Conservation (phyloP, 1,284 basidiomycete genomes). For the Sanghuangporus sanghuang region DNA sequence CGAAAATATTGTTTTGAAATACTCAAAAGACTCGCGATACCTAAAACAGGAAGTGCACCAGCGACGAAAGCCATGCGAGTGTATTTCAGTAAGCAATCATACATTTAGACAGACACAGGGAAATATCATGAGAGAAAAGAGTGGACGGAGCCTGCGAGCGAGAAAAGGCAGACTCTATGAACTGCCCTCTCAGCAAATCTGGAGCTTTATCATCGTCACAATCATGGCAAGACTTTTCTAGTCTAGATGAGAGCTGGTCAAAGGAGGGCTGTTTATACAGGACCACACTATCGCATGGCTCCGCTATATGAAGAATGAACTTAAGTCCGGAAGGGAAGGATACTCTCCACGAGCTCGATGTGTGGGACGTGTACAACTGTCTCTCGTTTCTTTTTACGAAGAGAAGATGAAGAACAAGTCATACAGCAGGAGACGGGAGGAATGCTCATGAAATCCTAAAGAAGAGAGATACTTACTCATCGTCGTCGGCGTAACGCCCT, state of each 20-base stretch:
- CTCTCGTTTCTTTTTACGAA: neutral
- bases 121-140: neutral
- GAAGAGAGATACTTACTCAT: constrained; percentile 53
- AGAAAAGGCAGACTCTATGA: too few species aligned
- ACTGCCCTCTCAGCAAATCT: too few species aligned
- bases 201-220: too few species aligned
- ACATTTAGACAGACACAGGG: neutral
- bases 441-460: neutral
- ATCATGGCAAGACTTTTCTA: too few species aligned
- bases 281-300: too few species aligned
- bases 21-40: neutral
- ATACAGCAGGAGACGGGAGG: neutral
- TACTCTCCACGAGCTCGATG: too few species aligned
- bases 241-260: too few species aligned
- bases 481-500: constrained; percentile 52
- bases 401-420: neutral
- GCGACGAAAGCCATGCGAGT: neutral
- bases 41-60: neutral
- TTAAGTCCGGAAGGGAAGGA: too few species aligned
- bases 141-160: too few species aligned
- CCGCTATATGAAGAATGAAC: too few species aligned
- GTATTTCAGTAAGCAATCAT: neutral
- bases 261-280: too few species aligned
- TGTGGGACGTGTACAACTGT: too few species aligned
- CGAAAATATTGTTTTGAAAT: constrained; percentile 60